A percentile compares a stretch with the other conserved stretches of the same genome.
Evolutionary conservation across 73 alveolate species (phyloP).

Genomic region (Symbiodinium pilosum): DNA sequence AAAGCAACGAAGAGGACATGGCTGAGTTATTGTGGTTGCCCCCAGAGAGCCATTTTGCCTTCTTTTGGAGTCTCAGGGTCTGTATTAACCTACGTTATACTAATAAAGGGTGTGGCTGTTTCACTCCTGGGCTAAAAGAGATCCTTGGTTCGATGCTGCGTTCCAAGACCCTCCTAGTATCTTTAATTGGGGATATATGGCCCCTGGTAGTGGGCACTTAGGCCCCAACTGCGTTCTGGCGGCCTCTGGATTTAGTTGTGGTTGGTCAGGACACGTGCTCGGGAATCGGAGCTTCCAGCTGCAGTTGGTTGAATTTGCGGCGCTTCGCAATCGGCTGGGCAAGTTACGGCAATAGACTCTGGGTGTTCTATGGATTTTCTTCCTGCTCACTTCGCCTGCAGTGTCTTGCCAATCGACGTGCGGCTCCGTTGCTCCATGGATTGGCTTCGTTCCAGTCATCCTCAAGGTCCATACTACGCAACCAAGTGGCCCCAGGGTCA

Average conservation of each 20-base stretch:
- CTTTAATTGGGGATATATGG: too few relatives aligned
- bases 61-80: not conserved
- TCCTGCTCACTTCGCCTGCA: not conserved
- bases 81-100: too few relatives aligned
- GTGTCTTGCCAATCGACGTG: not conserved
- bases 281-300: slow-evolving; percentile 14
- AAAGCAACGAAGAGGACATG: slow-evolving; percentile 5
- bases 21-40: not conserved
- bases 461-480: not conserved
- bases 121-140: too few relatives aligned
- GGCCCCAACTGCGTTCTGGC: too few relatives aligned
- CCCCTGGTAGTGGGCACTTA: too few relatives aligned
- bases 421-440: not conserved
- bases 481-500: not conserved
- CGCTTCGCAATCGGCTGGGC: not conserved
- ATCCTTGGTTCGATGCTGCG: not conserved
- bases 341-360: not conserved
- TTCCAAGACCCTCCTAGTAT: not conserved
- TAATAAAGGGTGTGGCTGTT: too few relatives aligned
- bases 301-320: not conserved
- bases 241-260: too few relatives aligned
- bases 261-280: slow-evolving; percentile 12
- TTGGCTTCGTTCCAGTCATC: not conserved
- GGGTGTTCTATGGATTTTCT: too few relatives aligned
- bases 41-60: not conserved